A percentile compares a stretch with the other conserved stretches of the same genome.
Conservation (phyloP, 148 eudicot species). For the Vaccinium corymbosum region DNA sequence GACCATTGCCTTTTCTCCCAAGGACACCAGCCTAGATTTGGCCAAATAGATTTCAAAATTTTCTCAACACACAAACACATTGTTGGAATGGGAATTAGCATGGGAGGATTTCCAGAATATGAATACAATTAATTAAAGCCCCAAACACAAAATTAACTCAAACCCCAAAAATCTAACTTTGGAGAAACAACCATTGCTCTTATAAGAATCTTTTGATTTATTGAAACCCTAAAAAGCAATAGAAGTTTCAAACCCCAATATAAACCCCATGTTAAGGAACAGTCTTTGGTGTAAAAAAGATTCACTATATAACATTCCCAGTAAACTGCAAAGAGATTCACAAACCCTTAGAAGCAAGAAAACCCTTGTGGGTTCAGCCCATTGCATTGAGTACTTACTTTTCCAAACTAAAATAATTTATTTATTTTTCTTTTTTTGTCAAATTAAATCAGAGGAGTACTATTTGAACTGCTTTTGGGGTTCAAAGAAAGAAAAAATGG, state of each 20-base stretch:
- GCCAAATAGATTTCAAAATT: slow-evolving; percentile 32
- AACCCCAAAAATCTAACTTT: slow-evolving; percentile 34
- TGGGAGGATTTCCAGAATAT: neutral
- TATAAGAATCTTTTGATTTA: neutral
- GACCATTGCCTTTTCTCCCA: slow-evolving; percentile 20
- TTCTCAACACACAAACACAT: slow-evolving; percentile 27
- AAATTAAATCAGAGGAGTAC: neutral
- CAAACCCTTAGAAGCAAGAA: neutral
- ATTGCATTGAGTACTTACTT: neutral
- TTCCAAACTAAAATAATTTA: neutral
- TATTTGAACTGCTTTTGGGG: neutral
- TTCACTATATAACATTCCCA: slow-evolving; percentile 6
- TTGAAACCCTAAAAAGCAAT: neutral
- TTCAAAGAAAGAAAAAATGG: neutral
- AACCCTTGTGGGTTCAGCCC: neutral
- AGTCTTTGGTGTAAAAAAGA: neutral
- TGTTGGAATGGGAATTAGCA: slow-evolving; percentile 27
- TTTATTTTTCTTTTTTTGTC: neutral
- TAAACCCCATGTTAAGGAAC: neutral
- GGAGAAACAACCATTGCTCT: slow-evolving; percentile 16
- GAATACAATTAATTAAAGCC: slow-evolving; percentile 23
- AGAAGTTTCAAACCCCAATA: slow-evolving; percentile 7
- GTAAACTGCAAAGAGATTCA: neutral
- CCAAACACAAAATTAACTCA: slow-evolving; percentile 16
- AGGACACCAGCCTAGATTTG: slow-evolving; percentile 42